Base-by-base conservation (phyloP, 2,329 filamentous ascomycete genomes). In the Talaromyces funiculosus region DNA sequence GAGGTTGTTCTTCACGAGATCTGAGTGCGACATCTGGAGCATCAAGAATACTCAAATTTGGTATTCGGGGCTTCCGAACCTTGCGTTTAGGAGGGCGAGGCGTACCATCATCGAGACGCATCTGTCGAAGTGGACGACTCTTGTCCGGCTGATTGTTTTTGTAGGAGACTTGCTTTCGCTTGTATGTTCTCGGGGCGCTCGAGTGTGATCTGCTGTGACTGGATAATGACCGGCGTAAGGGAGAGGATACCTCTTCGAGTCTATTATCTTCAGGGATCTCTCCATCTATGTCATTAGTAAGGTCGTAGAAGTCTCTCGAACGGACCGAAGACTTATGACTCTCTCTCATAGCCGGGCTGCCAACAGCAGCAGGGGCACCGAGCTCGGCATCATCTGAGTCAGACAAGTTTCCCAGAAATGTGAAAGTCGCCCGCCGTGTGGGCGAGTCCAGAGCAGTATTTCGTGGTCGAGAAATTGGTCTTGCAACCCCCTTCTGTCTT, bases 31-130 rank as follows among this genome's bases (percentile, higher is more conserved):
- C 65, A 69, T 73, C 66, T 64, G 74, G 67, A n/a, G 75, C 74
- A 72, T 86, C 84, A 6, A 84, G 67, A 18, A 86, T 80, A 62
- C 83, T 80, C 47, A 79, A 65, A 45, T 65, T 69, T 6, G 73
- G 71, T 26, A 65, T 59, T 22, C 58, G 63, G 51, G 62, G 59
- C 8, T 65, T 65, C 55, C 38, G 64, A 63, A 65, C 68, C 59
- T 62, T 69, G 26, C 62, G 64, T 60, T 63, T 67, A 40, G 64
- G 66, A 14, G 55, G 56, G 40, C 65, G 66, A 26, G 68, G 67
- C 4, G 69, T 65, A 35, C 66, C 59, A 61, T 77, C 73, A 0
- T 73, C 75, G 31, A 77, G 67, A 53, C 68, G 71, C 42, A 71
- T 69, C 61, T 77, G 75, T 24, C 69, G 67, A 61, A 71, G 7